A percentile compares a stretch with the other conserved stretches of the same genome.
Evolutionary conservation across 2,329 filamentous ascomycete species (phyloP).

Genomic region (Aaosphaeria arxii): DNA sequence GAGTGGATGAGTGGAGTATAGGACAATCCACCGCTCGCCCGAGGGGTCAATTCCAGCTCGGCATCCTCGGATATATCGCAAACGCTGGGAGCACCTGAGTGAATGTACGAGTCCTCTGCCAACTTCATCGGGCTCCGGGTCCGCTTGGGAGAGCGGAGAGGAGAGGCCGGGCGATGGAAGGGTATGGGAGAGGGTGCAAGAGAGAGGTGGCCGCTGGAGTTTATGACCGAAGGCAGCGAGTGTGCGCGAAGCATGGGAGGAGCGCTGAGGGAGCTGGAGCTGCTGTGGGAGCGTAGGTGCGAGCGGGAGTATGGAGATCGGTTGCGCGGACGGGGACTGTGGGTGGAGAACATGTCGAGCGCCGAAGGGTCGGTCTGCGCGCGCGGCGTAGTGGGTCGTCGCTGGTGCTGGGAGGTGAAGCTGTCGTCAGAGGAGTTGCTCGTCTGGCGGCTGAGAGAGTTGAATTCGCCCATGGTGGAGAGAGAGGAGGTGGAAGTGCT

Average conservation of each 20-base stretch:
- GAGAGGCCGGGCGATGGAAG: constrained; percentile 33
- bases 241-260: constrained; percentile 49
- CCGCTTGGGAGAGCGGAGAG: constrained; percentile 43
- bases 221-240: constrained; percentile 44
- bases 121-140: constrained; percentile 37
- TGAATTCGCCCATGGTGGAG: constrained; percentile 19
- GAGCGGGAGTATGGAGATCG: constrained; percentile 46
- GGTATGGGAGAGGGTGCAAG: constrained; percentile 32
- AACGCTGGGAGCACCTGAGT: constrained; percentile 33
- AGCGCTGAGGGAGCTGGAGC: constrained; percentile 37
- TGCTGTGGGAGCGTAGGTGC: constrained; percentile 46
- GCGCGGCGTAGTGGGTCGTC: constrained; percentile 34
- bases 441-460: constrained; percentile 18
- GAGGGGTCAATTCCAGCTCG: constrained; percentile 46
- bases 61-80: constrained; percentile 49
- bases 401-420: constrained; percentile 4
- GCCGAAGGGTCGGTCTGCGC: constrained; percentile 39
- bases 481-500: neutral
- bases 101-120: constrained; percentile 21
- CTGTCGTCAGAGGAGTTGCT: constrained; percentile 22
- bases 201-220: constrained; percentile 26
- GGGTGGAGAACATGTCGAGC: constrained; percentile 22
- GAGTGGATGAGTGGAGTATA: constrained; percentile 4
- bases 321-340: constrained; percentile 39
- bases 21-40: constrained; percentile 14